These are phyloP conservation scores for Chlamydomonas schloesseri DNA, from an alignment of 139 green algal genomes.

Conservation along the genomic window DNA sequence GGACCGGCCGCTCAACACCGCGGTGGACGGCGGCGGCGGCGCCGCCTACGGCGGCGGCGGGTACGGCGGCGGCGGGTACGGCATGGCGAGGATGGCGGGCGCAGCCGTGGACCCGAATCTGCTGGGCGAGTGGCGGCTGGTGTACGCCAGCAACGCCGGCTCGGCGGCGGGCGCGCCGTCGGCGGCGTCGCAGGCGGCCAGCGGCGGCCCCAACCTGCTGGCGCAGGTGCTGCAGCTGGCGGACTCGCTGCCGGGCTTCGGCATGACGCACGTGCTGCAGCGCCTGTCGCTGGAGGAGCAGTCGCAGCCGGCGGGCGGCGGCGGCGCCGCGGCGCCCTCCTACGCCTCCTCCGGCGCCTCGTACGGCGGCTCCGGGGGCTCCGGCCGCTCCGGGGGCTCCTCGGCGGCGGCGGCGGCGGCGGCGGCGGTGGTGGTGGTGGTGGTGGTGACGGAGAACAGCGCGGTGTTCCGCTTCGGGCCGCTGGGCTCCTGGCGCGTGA, in stretches of 20 bases:
- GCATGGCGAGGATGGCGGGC: no score
- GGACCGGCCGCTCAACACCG: conserved; percentile 45
- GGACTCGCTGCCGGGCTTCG: conserved; percentile 46
- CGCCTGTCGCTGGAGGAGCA: background rate
- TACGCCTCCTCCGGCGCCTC: background rate
- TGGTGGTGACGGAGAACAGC: conserved; percentile 47
- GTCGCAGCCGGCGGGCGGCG: background rate
- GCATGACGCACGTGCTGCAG: conserved; percentile 47
- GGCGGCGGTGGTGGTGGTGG: background rate
- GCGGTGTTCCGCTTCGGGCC: conserved; percentile 49
- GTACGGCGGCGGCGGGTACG: background rate
- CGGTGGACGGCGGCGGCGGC: background rate
- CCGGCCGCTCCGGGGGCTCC: background rate
- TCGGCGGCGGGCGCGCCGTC: background rate
- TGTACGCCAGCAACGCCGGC: conserved; percentile 40
- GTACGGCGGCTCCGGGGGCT: background rate
- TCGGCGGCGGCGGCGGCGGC: background rate
- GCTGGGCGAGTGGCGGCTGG: conserved; percentile 45
- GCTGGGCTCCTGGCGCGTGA: conserved; percentile 47
- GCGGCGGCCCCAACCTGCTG: conserved; percentile 37
- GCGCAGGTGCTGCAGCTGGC: conserved; percentile 50
- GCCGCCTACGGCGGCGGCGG: no score
- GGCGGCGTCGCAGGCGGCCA: background rate
- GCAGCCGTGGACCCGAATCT: conserved; percentile 7
- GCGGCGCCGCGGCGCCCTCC: no score